Conservation (phyloP, 1,284 basidiomycete genomes). For the Exsudoporus floridanus region DNA sequence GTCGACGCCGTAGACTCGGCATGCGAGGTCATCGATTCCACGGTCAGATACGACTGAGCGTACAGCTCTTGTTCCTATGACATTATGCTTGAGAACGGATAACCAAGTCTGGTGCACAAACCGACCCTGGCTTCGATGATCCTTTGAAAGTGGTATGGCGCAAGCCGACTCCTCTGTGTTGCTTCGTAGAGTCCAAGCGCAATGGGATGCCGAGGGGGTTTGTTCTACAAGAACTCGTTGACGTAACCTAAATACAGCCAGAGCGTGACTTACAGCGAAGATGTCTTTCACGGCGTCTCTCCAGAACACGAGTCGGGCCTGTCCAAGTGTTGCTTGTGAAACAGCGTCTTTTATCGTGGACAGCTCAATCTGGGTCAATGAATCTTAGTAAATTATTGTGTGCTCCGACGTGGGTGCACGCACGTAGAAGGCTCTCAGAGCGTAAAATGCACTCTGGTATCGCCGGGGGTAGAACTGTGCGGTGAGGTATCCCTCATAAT, state of each 20-base stretch:
- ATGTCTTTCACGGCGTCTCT: conserved; percentile 79
- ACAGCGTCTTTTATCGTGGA: conserved; percentile 80
- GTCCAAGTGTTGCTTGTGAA: conserved; percentile 76
- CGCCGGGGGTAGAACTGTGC: conserved; percentile 75
- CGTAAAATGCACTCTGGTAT: conserved; percentile 71
- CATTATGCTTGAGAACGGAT: conserved; percentile 15
- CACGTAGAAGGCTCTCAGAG: conserved; percentile 86
- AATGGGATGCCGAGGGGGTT: conserved; percentile 80
- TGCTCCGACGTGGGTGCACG: conserved; percentile 32
- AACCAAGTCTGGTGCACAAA: conserved; percentile 4
- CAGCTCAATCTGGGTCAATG: conserved; percentile 69
- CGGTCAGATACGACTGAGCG: conserved; percentile 65
- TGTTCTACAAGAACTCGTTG: conserved; percentile 48
- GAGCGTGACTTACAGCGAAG: conserved; percentile 52
- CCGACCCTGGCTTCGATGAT: conserved; percentile 84
- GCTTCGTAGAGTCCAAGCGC: conserved; percentile 72
- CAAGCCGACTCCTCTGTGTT: conserved; percentile 50
- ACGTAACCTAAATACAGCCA: conserved; percentile 14
- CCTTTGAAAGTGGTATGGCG: conserved; percentile 78
- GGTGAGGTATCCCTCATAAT: conserved; percentile 79
- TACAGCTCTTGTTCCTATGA: conserved; percentile 73
- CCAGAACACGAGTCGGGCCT: conserved; percentile 94
- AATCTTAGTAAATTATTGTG: conserved; percentile 10
- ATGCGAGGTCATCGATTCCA: conserved; percentile 69
- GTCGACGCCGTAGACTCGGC: conserved; percentile 80